A percentile compares a stretch with the other conserved stretches of the same genome.
These are phyloP conservation scores for Trichophyton benhamiae DNA, from an alignment of 2,329 filamentous ascomycete genomes.

Conservation along the genomic window DNA sequence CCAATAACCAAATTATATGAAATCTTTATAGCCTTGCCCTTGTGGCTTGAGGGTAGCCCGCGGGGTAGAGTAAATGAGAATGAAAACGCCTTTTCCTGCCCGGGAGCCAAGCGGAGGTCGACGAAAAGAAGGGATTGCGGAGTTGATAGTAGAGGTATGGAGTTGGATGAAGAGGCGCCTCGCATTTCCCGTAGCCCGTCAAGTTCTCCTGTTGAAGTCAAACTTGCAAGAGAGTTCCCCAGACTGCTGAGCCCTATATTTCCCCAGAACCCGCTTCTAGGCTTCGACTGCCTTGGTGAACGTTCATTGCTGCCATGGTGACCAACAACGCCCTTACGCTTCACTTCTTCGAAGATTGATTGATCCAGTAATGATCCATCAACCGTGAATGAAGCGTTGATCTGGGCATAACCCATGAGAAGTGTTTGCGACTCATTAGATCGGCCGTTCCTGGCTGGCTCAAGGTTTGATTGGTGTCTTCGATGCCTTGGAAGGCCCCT, in stretches of 20 bases:
- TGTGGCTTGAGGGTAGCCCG: constrained; percentile 81
- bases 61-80: constrained; percentile 78
- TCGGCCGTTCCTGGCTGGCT: constrained; percentile 16
- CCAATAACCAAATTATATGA: constrained; percentile 83
- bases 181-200: constrained; percentile 96
- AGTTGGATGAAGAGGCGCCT: constrained; percentile 69
- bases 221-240: constrained; percentile 73
- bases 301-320: constrained; percentile 72
- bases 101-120: constrained; percentile 72
- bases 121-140: constrained; percentile 95
- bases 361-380: constrained; percentile 87
- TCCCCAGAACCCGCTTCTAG: constrained; percentile 68
- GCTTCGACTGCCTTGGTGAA: constrained; percentile 44
- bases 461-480: constrained; percentile 36
- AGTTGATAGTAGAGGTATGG: constrained; percentile 82
- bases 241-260: constrained; percentile 80
- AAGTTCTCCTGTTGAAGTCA: constrained; percentile 75
- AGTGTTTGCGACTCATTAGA: constrained; percentile 49
- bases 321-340: constrained; percentile 80
- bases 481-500: constrained; percentile 38
- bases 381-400: constrained; percentile 80
- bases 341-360: constrained; percentile 85
- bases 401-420: constrained; percentile 96
- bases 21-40: constrained; percentile 88
- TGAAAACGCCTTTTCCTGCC: constrained; percentile 75